Evolutionary conservation across 2,329 filamentous ascomycete genomes (phyloP), one percentile per base, ranked within the genome.

Genomic region (Fusarium albosuccineum): DNA sequence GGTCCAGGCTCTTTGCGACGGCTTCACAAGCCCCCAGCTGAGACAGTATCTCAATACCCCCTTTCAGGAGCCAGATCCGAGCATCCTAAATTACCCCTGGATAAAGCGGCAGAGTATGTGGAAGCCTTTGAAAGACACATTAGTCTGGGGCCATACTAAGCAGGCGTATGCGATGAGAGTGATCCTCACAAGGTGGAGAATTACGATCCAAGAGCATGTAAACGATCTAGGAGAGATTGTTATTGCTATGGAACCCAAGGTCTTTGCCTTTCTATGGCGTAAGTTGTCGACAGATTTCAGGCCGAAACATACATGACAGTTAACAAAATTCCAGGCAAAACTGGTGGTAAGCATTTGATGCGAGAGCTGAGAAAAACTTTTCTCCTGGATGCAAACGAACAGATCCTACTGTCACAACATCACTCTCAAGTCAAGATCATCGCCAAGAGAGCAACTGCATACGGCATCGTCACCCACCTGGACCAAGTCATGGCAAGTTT

Each of bases 11-110:
- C 75, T 88, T 6, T 46, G 74, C 11, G 65, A 77, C 0, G 83
- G 86, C 8, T 88, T 88, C 70, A 83, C 83, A 0, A 71, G 59
- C 0, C 36, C 68, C 0, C 86, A 88, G 66, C 75, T 89, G 16
- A 60, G 58, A 9, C 68, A 72, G 3, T 89, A 88, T 60, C 69
- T 83, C 22, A 67, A 60, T 3, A 22, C 17, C 4, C 17, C 17
- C 17, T 40, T 46, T 29, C 41, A 60, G 34, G n/a, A 62, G 46
- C 40, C 36, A 11, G 57, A 62, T 9, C 46, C 49, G 14, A 57
- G 58, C 9, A 14, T 58, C 26, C 50, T 53, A 29, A 49, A 59
- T n/a, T 79, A 79, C 56, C 55, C 71, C 2, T 87, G 85, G 85
- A 73, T 86, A 8, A 45, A 70, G 16, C 70, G 76, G 13, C 76